Evolutionary conservation across 1,284 basidiomycete species (phyloP).

Genomic region (Pseudozyma pruni): DNA sequence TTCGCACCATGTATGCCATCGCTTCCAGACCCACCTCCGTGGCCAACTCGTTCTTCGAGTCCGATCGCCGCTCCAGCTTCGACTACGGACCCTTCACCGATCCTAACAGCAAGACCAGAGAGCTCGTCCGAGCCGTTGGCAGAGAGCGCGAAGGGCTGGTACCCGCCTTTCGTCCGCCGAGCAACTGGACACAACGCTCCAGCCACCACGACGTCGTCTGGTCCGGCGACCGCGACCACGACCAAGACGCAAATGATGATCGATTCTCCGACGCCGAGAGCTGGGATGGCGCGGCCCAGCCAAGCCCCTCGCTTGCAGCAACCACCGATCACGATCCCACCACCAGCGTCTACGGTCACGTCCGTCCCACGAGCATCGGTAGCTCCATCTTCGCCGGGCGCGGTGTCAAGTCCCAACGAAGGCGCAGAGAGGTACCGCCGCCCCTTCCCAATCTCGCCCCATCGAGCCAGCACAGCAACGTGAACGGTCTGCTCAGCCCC

Average conservation of each 20-base stretch:
- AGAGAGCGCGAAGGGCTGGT: constrained; percentile 22
- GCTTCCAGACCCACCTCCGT: constrained; percentile 25
- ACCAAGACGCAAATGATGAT: constrained; percentile 31
- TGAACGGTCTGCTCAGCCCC: constrained; percentile 31
- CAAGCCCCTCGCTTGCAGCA: constrained; percentile 22
- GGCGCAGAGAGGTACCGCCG: constrained; percentile 37
- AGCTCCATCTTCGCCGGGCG: constrained; percentile 59
- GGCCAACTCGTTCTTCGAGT: constrained; percentile 46
- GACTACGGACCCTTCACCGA: constrained; percentile 5
- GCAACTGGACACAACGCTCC: constrained; percentile 39
- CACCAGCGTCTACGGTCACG: constrained; percentile 46
- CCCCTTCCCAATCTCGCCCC: constrained; percentile 36
- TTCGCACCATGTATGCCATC: constrained; percentile 27
- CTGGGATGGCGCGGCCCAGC: constrained; percentile 46
- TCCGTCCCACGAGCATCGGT: constrained; percentile 45
- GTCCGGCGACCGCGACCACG: constrained; percentile 30
- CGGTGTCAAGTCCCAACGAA: constrained; percentile 28
- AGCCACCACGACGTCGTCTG: constrained; percentile 53
- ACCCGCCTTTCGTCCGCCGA: constrained; percentile 45
- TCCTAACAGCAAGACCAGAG: constrained; percentile 29
- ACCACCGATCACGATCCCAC: constrained; percentile 21
- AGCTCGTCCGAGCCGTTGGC: constrained; percentile 44
- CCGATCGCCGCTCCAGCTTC: constrained; percentile 36
- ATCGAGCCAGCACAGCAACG: constrained; percentile 5
- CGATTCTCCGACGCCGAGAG: constrained; percentile 55